Conservation (phyloP, 2,329 filamentous ascomycete species). For the Immersiporthe knoxdaviesiana region DNA sequence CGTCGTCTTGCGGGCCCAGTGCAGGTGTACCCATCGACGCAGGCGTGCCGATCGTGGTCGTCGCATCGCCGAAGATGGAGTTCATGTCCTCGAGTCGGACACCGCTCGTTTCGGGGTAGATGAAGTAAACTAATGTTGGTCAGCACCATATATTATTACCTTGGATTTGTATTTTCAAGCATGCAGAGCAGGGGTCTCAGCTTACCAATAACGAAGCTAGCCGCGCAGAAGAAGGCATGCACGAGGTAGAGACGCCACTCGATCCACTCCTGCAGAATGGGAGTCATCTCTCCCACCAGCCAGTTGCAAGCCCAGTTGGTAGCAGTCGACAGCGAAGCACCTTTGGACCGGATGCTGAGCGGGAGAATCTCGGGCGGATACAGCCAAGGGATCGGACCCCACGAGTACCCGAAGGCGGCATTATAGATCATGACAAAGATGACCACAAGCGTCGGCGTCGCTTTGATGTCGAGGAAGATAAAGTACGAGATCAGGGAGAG, state of each 20-base stretch:
- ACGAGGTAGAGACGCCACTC: slow-evolving; percentile 92
- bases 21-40: slow-evolving; percentile 78
- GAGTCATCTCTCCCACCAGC: slow-evolving; percentile 94
- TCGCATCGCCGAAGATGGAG: slow-evolving; percentile 88
- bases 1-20: slow-evolving; percentile 74
- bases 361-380: slow-evolving; percentile 99
- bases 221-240: slow-evolving; percentile 95
- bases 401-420: slow-evolving; percentile 89
- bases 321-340: slow-evolving; percentile 92
- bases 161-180: neutral
- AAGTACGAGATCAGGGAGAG: slow-evolving; percentile 93
- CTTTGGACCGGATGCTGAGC: slow-evolving; percentile 94
- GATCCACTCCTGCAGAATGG: slow-evolving; percentile 88
- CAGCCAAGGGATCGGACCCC: slow-evolving; percentile 97
- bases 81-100: slow-evolving; percentile 98
- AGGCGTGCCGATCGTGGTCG: slow-evolving; percentile 77
- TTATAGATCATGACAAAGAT: slow-evolving; percentile 98
- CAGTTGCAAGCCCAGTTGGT: slow-evolving; percentile 99
- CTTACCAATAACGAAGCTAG: slow-evolving; percentile 95
- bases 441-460: slow-evolving; percentile 84
- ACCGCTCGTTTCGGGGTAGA: slow-evolving; percentile 96
- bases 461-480: slow-evolving; percentile 79
- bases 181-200: slow-evolving; percentile 35
- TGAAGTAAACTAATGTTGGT: slow-evolving; percentile 77
- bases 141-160: slow-evolving; percentile 28